Base-by-base conservation (phyloP, 805 yeast species). In the Spathaspora arborariae region DNA sequence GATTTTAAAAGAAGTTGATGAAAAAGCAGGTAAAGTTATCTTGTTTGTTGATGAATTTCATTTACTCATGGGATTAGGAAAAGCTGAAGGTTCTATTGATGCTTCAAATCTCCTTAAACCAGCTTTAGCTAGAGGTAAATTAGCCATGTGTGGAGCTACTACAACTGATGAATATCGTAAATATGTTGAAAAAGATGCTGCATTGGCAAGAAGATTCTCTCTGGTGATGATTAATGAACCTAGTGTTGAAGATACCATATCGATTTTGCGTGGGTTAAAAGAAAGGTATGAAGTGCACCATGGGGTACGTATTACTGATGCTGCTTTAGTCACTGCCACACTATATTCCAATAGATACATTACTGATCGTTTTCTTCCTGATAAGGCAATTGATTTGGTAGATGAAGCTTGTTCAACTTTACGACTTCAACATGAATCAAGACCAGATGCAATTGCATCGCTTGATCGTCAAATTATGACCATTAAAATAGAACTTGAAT, bases 321-420 rank as follows among this genome's bases (percentile, higher is more conserved):
- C 90, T 42, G 97, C 99, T 0, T 73, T 92, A 46, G 97, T 92
- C 1, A 86, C 96, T 0, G 97, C 98, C 10, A 96, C 97, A 0
- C 83, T 88, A 5, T 80, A 91, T 59, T 82, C 95, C 41, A 88
- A 89, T 60, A 77, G 99, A 52, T 92, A 92, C 63, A 88, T 92
- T 46, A 86, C 95, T 2, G 97, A 92, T 63, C 70, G 98, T 46
- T 90, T 82, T 58, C 70, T 92, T 34, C 99, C 99, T 1, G 99
- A 92, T 61, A 92, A 92, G 70, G 98, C 98, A 18, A 92, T 92
- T 54, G 99, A 92, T 65, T 76, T 92, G 54, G 94, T 92, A 1
- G 99, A 92, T 67, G 99, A 92, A 62, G 97, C 98, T 0, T 91
- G 98, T 69, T 94, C 97, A 3, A 96, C 96, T 0, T 74, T 92